Evolutionary conservation across 352 stramenopile species (phyloP), one percentile per base, ranked within the genome.

Genomic region (Phytopythium litorale): DNA sequence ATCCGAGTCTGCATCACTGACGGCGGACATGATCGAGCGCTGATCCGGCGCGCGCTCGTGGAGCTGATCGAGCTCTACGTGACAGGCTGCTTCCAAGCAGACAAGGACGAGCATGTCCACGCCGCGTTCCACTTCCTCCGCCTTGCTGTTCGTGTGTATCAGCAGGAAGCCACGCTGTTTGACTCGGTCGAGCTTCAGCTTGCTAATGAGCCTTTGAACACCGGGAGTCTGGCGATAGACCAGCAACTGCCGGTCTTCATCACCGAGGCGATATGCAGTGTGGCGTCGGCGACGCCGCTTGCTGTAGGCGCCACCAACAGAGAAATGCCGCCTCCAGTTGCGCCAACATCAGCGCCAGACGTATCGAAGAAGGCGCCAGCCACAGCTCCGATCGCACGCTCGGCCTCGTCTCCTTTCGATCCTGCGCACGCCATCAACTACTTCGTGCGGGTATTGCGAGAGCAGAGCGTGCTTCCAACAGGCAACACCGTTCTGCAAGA

Each of bases 121-220:
- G 81, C 78, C 21, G 82, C 80, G 33, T 89, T 88, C 49, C 82
- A 92, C 63, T 92, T 87, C 63, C 62, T 94, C 32, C 76, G 69
- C 40, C 56, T 91, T 19, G 82, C 75, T 0, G 37, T 84, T 1
- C 56, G 67, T 30, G 71, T 90, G 4, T 65, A 72, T 33, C 71
- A 67, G 25, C 73, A 87, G 21, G 69, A 86, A 23, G 63, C 38
- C 0, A 59, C 69, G n/a, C 59, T 94, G 7, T 88, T 89, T 37
- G 70, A 91, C 30, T 82, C 76, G 9, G 46, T 87, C 51, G 76
- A 92, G 56, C 69, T 92, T 18, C 81, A 92, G 45, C 68, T 58
- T 16, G 15, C 53, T 7, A 23, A 6, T 4, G 53, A 58, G 23
- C 13, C 53, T 4, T 33, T 58, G 21, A 58, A 48, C 53, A 49